Evolutionary conservation across 2,329 filamentous ascomycete species (phyloP).

Genomic region (Arthrocladium fulminans): DNA sequence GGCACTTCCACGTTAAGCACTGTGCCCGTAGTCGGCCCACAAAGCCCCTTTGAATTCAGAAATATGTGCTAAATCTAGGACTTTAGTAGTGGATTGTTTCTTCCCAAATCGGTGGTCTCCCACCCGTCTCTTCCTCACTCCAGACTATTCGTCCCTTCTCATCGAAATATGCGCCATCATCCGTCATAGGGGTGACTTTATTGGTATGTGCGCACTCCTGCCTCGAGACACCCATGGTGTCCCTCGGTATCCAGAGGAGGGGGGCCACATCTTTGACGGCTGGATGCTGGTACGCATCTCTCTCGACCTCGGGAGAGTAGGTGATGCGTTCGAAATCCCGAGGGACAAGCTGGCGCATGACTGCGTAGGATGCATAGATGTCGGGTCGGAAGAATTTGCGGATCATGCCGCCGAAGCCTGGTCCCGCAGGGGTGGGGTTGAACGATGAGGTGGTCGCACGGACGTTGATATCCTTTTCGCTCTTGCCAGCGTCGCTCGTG

Average conservation of each 20-base stretch:
- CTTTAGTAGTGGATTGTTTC: constrained; percentile 48
- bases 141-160: constrained; percentile 60
- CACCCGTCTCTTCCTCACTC: constrained; percentile 42
- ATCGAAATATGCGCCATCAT: constrained; percentile 62
- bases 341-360: constrained; percentile 62
- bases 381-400: constrained; percentile 65
- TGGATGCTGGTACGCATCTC: constrained; percentile 66
- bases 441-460: constrained; percentile 24
- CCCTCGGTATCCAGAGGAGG: constrained; percentile 76
- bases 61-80: no score
- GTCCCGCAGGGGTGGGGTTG: constrained; percentile 22
- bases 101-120: constrained; percentile 50
- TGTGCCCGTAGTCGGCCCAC: no score
- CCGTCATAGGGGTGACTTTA: constrained; percentile 67
- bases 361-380: constrained; percentile 62
- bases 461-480: constrained; percentile 27
- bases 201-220: constrained; percentile 68
- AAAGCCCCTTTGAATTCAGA: no score
- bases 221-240: constrained; percentile 62
- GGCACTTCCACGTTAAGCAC: no score
- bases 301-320: constrained; percentile 54
- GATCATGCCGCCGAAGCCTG: constrained; percentile 30
- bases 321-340: constrained; percentile 44
- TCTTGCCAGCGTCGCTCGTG: constrained; percentile 23
- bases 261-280: constrained; percentile 55